Evolutionary conservation across 192 early-diverging fungal species (phyloP).

Genomic region (Mortierella hygrophila): DNA sequence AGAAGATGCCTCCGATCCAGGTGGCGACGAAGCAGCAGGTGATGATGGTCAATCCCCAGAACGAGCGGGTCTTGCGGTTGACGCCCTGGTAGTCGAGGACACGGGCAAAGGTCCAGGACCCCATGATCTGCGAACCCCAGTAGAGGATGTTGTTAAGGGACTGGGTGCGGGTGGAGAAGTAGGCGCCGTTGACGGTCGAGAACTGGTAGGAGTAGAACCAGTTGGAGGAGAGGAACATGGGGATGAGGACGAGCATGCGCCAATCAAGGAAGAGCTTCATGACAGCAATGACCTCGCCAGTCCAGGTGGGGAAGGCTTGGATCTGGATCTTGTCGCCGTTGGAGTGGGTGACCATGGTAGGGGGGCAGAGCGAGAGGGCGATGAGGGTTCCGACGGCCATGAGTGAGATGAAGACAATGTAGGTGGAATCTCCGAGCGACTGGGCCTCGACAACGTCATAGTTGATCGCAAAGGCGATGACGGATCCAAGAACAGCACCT

Average conservation of each 20-base stretch:
- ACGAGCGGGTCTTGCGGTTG: conserved; percentile 70
- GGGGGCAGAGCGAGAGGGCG: conserved; percentile 64
- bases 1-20: conserved; percentile 69
- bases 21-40: conserved; percentile 62
- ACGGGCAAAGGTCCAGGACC: conserved; percentile 67
- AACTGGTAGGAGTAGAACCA: conserved; percentile 85
- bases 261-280: conserved; percentile 69
- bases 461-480: conserved; percentile 76
- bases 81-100: conserved; percentile 69
- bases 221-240: conserved; percentile 77
- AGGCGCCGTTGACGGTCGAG: conserved; percentile 66
- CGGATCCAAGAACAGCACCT: conserved; percentile 82
- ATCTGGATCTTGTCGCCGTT: conserved; percentile 77
- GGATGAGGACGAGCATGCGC: conserved; percentile 72
- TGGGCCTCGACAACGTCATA: conserved; percentile 60
- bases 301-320: conserved; percentile 72
- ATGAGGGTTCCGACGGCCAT: conserved; percentile 70
- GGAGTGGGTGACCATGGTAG: conserved; percentile 66
- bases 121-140: conserved; percentile 80
- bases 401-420: conserved; percentile 77
- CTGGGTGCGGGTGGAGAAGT: conserved; percentile 75
- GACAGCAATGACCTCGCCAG: conserved; percentile 59
- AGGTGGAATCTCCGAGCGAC: conserved; percentile 73
- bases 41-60: conserved; percentile 63
- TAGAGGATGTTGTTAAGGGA: conserved; percentile 79